These are phyloP conservation scores for Aethionema arabicum DNA, from an alignment of 345 rosid species.

Conservation along the genomic window DNA sequence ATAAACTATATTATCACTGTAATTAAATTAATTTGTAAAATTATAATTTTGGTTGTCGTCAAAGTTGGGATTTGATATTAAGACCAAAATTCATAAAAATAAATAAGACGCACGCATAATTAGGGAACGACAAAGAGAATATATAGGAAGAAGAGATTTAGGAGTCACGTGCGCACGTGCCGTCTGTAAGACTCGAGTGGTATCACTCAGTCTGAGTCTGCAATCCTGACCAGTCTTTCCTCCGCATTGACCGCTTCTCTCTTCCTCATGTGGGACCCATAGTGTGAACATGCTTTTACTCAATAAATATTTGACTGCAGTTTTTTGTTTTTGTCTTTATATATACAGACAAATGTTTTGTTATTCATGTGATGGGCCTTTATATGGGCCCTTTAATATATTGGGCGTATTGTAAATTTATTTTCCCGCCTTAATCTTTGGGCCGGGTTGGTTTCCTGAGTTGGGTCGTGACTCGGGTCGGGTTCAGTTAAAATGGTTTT, in stretches of 20 bases:
- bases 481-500: not conserved
- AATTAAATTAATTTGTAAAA: too few species aligned
- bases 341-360: not conserved
- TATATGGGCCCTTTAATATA: not conserved
- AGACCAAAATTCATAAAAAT: slow-evolving; percentile 34
- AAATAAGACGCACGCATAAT: slow-evolving; percentile 36
- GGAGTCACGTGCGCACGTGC: slow-evolving; percentile 91
- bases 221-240: slow-evolving; percentile 36
- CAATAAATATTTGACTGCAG: too few species aligned
- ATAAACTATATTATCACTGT: too few species aligned
- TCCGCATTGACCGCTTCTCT: slow-evolving; percentile 78
- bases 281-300: not conserved
- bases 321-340: not conserved
- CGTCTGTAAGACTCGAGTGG: slow-evolving; percentile 37
- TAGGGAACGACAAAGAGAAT: slow-evolving; percentile 36
- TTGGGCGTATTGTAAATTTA: not conserved
- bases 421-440: not conserved
- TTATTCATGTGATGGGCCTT: not conserved
- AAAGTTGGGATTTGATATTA: slow-evolving; percentile 24
- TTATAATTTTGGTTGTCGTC: slow-evolving; percentile 7
- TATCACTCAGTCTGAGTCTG: slow-evolving; percentile 43
- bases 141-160: slow-evolving; percentile 39
- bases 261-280: slow-evolving; percentile 36
- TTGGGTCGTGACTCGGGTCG: not conserved
- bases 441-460: not conserved